These are phyloP conservation scores for Chrysanthemum makinoi DNA, from an alignment of 129 eudicot genomes.

Conservation along the genomic window DNA sequence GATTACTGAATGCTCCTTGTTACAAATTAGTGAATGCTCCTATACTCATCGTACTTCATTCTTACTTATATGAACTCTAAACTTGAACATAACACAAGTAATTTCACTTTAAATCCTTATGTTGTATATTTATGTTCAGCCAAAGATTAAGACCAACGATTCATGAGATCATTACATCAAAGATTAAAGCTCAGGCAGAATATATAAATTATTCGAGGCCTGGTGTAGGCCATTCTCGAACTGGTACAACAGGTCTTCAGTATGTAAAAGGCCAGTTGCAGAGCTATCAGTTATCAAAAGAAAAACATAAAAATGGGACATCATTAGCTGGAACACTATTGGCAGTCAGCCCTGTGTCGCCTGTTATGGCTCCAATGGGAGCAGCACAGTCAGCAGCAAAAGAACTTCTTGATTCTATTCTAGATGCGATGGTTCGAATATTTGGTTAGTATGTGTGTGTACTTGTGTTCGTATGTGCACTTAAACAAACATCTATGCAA, in stretches of 20 bases:
- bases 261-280: slow-evolving; percentile 76
- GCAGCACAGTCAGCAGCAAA: slow-evolving; percentile 84
- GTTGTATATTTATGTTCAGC: slow-evolving; percentile 41
- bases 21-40: neutral
- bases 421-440: slow-evolving; percentile 72
- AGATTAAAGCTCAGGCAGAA: slow-evolving; percentile 80
- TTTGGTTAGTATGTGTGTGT: slow-evolving; percentile 62
- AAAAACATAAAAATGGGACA: slow-evolving; percentile 70
- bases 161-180: slow-evolving; percentile 79
- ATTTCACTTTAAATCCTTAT: neutral
- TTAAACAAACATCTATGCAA: neutral
- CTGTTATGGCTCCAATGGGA: slow-evolving; percentile 96
- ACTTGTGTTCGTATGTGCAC: neutral
- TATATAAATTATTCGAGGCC: slow-evolving; percentile 54
- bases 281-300: slow-evolving; percentile 62
- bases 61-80: neutral
- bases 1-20: slow-evolving; percentile 14
- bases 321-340: slow-evolving; percentile 56
- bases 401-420: slow-evolving; percentile 82
- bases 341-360: slow-evolving; percentile 93
- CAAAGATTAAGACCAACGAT: slow-evolving; percentile 95
- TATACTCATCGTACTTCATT: neutral
- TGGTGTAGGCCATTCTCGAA: slow-evolving; percentile 53
- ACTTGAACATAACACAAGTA: neutral
- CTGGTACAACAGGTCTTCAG: slow-evolving; percentile 55